A percentile compares a stretch with the other conserved stretches of the same genome.
Evolutionary conservation across 768 basidiomycete species (phyloP).

Genomic region (Wakefieldia striispora): DNA sequence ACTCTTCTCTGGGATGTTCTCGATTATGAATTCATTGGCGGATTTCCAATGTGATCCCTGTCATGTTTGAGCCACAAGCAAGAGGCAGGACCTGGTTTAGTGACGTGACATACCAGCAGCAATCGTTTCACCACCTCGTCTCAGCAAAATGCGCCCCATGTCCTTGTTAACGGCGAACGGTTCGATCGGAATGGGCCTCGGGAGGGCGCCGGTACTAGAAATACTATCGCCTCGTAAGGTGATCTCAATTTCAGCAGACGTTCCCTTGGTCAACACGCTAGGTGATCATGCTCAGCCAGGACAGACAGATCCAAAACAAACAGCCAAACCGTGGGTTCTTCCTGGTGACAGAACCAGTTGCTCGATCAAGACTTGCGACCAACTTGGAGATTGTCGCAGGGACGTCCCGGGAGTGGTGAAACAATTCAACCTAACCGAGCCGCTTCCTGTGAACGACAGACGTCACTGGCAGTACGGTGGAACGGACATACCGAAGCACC

Average conservation of each 20-base stretch:
- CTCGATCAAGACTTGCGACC: constrained; percentile 73
- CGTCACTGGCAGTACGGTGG: no score
- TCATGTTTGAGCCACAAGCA: neutral
- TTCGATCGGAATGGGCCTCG: constrained; percentile 78
- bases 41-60: constrained; percentile 48
- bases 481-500: constrained; percentile 69
- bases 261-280: constrained; percentile 83
- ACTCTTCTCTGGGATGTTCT: constrained; percentile 1
- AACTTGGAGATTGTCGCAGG: constrained; percentile 86
- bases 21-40: constrained; percentile 20
- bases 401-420: constrained; percentile 90
- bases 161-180: constrained; percentile 87
- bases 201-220: constrained; percentile 42
- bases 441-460: neutral
- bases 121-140: constrained; percentile 91
- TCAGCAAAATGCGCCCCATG: constrained; percentile 89
- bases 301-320: neutral
- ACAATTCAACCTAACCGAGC: constrained; percentile 73
- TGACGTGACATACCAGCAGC: constrained; percentile 64
- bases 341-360: constrained; percentile 71
- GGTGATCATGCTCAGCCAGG: constrained; percentile 5
- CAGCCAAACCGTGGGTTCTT: constrained; percentile 68
- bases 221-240: constrained; percentile 58
- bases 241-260: constrained; percentile 85
- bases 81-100: no score